Percentiles rank a stretch among this genome's conserved stretches.
phyloP scores from a whole-genome alignment of 805 yeast genomes.

The Starmerella apis region DNA sequence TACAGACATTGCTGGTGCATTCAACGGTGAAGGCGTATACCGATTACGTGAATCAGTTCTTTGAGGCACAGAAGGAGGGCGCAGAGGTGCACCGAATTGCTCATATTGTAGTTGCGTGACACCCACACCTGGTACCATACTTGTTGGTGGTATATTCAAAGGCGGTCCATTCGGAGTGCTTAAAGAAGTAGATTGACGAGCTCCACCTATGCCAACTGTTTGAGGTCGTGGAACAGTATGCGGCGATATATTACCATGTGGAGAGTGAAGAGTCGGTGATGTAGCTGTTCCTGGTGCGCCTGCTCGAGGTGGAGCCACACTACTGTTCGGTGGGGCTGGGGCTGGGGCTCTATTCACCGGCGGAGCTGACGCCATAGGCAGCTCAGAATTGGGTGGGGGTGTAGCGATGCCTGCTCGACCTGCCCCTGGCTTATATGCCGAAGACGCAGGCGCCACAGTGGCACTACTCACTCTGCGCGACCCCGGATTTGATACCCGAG shows the following conservation, averaged over 20 bases:
- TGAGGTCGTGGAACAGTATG: neutral
- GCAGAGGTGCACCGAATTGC: neutral
- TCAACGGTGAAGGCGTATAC: slow-evolving; percentile 5
- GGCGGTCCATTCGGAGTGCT: neutral
- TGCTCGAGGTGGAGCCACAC: neutral
- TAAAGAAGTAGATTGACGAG: neutral
- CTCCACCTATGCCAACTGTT: neutral
- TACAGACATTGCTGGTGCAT: neutral
- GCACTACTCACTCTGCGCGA: neutral
- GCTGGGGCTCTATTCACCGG: neutral
- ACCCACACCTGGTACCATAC: neutral
- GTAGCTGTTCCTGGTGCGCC: neutral
- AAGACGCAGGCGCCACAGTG: neutral
- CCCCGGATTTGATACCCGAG: neutral
- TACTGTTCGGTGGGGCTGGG: neutral
- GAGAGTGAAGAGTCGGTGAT: neutral
- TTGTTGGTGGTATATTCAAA: neutral
- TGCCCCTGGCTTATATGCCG: neutral
- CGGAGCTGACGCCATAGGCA: neutral
- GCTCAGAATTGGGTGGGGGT: neutral
- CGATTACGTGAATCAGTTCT: neutral
- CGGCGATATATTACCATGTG: neutral
- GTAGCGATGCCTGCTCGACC: neutral
- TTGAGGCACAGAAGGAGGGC: neutral
- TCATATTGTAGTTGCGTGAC: neutral